A percentile compares a stretch with the other conserved stretches of the same genome.
These are phyloP conservation scores for Colletotrichum spaethianum DNA, from an alignment of 2,329 filamentous ascomycete species.

Conservation along the genomic window DNA sequence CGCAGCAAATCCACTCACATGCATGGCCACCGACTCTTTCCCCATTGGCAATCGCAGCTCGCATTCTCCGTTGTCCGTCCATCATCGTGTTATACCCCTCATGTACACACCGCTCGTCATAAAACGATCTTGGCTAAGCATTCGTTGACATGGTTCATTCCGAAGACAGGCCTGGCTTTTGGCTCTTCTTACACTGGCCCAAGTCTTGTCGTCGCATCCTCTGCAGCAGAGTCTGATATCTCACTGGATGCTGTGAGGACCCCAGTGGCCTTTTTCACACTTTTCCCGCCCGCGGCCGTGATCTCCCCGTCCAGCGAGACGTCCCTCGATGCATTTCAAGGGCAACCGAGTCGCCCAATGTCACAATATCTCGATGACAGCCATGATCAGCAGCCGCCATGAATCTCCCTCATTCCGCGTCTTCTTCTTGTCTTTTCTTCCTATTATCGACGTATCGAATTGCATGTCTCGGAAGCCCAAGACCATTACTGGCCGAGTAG, in stretches of 20 bases:
- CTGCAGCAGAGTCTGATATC: neutral
- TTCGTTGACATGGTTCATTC: constrained; percentile 12
- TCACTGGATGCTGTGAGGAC: neutral
- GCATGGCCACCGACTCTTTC: neutral
- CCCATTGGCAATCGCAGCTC: neutral
- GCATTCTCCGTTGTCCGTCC: neutral
- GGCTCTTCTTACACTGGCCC: constrained; percentile 5
- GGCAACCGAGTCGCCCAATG: neutral
- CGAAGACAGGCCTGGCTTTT: constrained; percentile 17
- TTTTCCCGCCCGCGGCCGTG: neutral
- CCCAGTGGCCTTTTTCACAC: neutral
- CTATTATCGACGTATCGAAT: constrained; percentile 6
- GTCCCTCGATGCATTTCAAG: neutral
- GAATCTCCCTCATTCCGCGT: neutral
- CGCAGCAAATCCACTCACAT: neutral
- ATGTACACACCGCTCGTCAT: neutral
- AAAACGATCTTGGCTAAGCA: constrained; percentile 11
- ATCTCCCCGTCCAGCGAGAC: neutral
- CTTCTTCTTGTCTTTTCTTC: neutral
- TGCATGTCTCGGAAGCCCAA: constrained; percentile 25
- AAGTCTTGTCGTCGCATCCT: constrained; percentile 14
- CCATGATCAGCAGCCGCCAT: constrained; percentile 5
- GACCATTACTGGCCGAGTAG: constrained; percentile 13
- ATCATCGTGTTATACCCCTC: neutral
- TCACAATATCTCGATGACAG: constrained; percentile 22